phyloP scores from a whole-genome alignment of 2,329 filamentous ascomycete genomes.

The Stromatinia cepivora region DNA sequence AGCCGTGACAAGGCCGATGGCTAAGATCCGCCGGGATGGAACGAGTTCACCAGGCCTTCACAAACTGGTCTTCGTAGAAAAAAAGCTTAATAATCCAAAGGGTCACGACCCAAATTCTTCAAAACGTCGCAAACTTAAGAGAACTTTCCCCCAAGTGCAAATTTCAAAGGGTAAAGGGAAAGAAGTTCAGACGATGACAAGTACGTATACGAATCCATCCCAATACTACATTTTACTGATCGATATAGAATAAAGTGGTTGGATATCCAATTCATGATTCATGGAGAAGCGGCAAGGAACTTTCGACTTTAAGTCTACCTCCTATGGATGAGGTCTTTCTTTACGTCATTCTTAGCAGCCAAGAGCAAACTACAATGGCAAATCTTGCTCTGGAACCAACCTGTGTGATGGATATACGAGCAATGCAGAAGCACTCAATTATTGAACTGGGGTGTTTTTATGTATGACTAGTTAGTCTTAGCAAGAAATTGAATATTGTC shows the following conservation, averaged over 20 bases:
- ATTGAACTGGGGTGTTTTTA: too few species aligned
- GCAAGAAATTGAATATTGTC: too few species aligned
- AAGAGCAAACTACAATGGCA: too few species aligned
- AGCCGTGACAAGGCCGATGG: not conserved
- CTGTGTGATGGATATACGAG: too few species aligned
- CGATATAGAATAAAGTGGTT: constrained; percentile 30
- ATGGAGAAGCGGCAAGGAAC: too few species aligned
- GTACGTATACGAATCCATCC: not conserved
- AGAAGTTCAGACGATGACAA: not conserved
- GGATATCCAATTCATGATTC: constrained; percentile 48
- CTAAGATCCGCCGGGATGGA: not conserved
- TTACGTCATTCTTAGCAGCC: too few species aligned
- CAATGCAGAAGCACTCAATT: too few species aligned
- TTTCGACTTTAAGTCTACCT: constrained; percentile 43
- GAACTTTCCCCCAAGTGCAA: constrained; percentile 18
- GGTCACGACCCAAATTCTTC: not conserved
- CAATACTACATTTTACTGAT: not conserved
- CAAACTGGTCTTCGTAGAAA: too few species aligned
- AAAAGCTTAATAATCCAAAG: too few species aligned
- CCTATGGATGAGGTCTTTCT: constrained; percentile 42
- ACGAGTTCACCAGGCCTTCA: not conserved
- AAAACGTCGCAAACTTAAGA: constrained; percentile 34
- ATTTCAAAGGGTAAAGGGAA: constrained; percentile 20
- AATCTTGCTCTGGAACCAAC: too few species aligned
- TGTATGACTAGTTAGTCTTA: too few species aligned